These are phyloP conservation scores for Diospyros kaki DNA, from an alignment of 148 eudicot genomes.

Conservation along the genomic window DNA sequence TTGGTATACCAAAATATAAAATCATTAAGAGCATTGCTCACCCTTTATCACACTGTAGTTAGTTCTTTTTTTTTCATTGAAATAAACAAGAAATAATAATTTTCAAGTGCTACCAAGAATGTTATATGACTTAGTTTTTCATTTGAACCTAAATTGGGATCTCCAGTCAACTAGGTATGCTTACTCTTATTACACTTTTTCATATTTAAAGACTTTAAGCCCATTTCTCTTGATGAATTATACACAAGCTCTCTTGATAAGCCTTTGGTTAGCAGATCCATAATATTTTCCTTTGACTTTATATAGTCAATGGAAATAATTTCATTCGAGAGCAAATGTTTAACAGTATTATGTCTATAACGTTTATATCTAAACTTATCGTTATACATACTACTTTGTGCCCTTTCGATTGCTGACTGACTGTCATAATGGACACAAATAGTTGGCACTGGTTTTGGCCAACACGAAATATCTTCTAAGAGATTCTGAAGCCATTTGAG, in stretches of 20 bases:
- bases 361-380: slow-evolving; percentile 6
- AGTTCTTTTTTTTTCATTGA: not conserved
- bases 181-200: not conserved
- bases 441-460: not conserved
- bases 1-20: not conserved
- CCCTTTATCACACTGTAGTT: not conserved
- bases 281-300: not conserved
- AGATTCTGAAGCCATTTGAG: not conserved
- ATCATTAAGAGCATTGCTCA: slow-evolving; percentile 5
- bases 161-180: slow-evolving; percentile 10
- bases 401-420: slow-evolving; percentile 9
- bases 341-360: slow-evolving; percentile 8
- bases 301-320: slow-evolving; percentile 12
- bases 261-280: not conserved
- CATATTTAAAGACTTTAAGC: not conserved
- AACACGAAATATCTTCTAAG: not conserved
- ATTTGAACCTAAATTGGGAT: not conserved
- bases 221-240: not conserved
- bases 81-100: not conserved
- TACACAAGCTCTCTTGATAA: not conserved
- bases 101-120: not conserved
- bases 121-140: not conserved
- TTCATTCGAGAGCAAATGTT: slow-evolving; percentile 6
- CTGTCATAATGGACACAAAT: slow-evolving; percentile 14
- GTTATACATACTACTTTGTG: slow-evolving; percentile 5